Base-by-base conservation (phyloP, 768 basidiomycete species). In the Russula sp. region DNA sequence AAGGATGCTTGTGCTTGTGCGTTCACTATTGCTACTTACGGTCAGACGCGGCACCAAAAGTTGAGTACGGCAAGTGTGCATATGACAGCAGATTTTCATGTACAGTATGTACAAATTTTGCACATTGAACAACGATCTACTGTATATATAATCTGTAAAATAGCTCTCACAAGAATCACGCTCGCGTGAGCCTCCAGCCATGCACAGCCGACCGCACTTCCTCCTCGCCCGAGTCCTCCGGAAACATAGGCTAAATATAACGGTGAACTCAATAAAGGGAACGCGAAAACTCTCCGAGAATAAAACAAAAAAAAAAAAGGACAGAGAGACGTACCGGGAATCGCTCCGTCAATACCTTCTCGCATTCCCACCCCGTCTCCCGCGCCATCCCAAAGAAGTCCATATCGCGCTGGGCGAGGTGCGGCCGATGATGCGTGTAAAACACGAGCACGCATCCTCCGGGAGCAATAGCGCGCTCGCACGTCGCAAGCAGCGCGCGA, bases 361-460 rank as follows among this genome's bases (percentile, higher is more conserved):
- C 81, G 63, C 88, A 90, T 5, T 64, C 65, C 95, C 93, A 96
- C 0, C 89, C 88, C 8, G 73, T 71, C 39, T 71, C 72, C 38
- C 74, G 69, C 3, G 90, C 91, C 67, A 81, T 83, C 9, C 69
- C 68, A 69, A 98, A 93, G 72, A 96, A 97, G 2, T 80, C 79
- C 76, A 94, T 82, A 68, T 97, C 94, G 13, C 85, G 81, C 59
- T 88, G 77, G 0, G 90, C 90, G 8, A 93, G 79, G 61, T 88
- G 87, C 0, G 94, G 94, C 0, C 89, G 81, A 66, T 97, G 93
- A 63, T 95, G 93, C 0, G 88, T 87, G 71, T 89, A 94, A 73
- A 97, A 96, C 1, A 93, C 90, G 1, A 95, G 82, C 0, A 93
- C 73, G 54, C 74, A 76, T 5, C 48, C 58, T 9, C 48, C 59